Evolutionary conservation across 805 yeast genomes (phyloP), one percentile per base, ranked within the genome.

Genomic region (Candida bentonensis): DNA sequence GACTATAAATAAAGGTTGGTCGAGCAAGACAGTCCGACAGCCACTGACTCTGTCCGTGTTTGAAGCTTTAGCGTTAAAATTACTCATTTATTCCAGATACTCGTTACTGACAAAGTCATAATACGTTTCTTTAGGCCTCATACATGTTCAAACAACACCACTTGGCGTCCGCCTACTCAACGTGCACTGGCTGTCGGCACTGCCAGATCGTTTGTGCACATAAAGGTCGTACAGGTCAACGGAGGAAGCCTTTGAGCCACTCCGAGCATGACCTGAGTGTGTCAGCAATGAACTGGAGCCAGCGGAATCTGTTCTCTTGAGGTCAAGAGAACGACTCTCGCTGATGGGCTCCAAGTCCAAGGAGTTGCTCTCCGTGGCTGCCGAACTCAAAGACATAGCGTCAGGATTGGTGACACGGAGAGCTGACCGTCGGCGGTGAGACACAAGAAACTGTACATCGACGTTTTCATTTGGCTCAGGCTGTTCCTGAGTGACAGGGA

Each of bases 401-500:
- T 75, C 82, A 0, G 88, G 88, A 53, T 81, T 81, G 41, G 75
- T 68, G 28, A 81, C 74, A 27, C 81, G 59, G 39, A 81, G 62
- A 44, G 70, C 69, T 1, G 80, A 69, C 46, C 83, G 63, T 51
- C 86, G 64, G 54, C 73, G 74, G 15, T 82, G 74, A 47, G 82
- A 73, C 4, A 81, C 86, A 47, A 81, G 60, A 5, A 81, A 81
- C 58, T 81, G 88, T 2, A 79, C 88, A 49, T 81, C 87, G 21
- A 28, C 41, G 4, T 28, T 40, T 17, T 40, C 40, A 23, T 39
- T 11, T 15, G 11, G 36, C 33, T 22, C n/a, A 3, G 15, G 23
- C 39, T 26, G 36, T 27, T 21, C 15, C 22, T 22, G 39, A 39
- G 11, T 23, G 21, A 25, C 30, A 15, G 13, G 39, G 26, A 15